Evolutionary conservation across 805 yeast genomes (phyloP), one percentile per base, ranked within the genome.

Genomic region (Brettanomyces anomalus): DNA sequence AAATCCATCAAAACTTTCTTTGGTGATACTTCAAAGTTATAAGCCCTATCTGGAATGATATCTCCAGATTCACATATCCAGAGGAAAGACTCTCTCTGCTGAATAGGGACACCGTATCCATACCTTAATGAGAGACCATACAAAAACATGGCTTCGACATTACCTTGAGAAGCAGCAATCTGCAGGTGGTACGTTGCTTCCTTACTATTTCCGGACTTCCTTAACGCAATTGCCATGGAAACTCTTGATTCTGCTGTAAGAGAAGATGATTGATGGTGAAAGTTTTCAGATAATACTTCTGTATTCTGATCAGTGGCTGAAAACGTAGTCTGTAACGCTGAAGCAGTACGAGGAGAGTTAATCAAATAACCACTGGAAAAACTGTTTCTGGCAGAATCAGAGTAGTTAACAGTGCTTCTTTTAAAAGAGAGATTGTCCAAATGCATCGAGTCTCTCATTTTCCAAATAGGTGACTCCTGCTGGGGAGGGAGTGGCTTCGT

Each of bases 121-220:
- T 72, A 65, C 40, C 82, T 64, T 19, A 85, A 60, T 0, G 88
- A 81, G 49, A 81, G 57, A 0, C 86, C 85, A 52, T 82, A 84
- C 26, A 81, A 56, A 38, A 77, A 67, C 81, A 77, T 81, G 1
- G 88, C 94, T 36, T 79, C 75, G 47, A 66, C 68, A 48, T 73
- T 69, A 6, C 85, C 84, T n/a, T 66, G 60, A 43, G 68, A 67
- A 4, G 89, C 82, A 2, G 85, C 83, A 26, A 72, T 66, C 48
- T 76, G 79, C 43, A 85, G 63, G 49, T 79, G 85, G 51, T 79
- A 76, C 2, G 88, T 72, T 3, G 87, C 81, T 52, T 81, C 90
- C 37, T 78, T 70, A 32, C 76, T 71, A 41, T 79, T 74, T 1
- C 85, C 86, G 28, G 71, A 60, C 33, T 71, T 71, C 42, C 84